phyloP scores from a whole-genome alignment of 345 rosid species.

The Gossypium longicalyx region DNA sequence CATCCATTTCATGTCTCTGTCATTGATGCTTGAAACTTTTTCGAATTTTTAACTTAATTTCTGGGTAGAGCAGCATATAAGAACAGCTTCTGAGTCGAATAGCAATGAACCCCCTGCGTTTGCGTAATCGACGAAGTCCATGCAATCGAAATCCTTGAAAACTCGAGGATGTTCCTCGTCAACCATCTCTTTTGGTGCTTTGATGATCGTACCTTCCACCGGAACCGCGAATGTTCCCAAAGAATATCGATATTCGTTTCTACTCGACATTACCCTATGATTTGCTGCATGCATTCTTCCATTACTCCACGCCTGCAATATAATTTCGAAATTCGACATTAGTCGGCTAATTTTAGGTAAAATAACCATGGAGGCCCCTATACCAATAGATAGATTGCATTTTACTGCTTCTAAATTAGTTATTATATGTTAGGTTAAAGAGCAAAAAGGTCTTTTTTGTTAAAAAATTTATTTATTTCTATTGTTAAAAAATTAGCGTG shows the following conservation, averaged over 20 bases:
- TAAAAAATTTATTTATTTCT: no score
- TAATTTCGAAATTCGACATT: neutral
- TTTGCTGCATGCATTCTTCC: constrained; percentile 16
- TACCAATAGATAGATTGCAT: no score
- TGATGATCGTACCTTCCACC: neutral
- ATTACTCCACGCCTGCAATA: constrained; percentile 10
- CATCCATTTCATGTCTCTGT: neutral
- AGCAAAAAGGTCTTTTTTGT: no score
- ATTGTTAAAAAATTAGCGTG: no score
- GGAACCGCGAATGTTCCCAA: constrained; percentile 9
- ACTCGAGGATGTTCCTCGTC: constrained; percentile 10
- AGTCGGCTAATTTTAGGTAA: no score
- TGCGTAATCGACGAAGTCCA: neutral
- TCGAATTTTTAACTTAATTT: neutral
- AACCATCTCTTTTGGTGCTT: constrained; percentile 1
- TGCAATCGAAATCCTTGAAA: neutral
- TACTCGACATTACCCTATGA: constrained; percentile 16
- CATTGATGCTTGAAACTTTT: neutral
- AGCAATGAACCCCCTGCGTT: neutral
- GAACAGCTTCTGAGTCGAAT: neutral
- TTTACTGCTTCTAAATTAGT: no score
- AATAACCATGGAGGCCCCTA: rapidly evolving
- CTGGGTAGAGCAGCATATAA: neutral
- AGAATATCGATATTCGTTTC: constrained; percentile 11
- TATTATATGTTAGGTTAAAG: no score